A percentile compares a stretch with the other conserved stretches of the same genome.
Conservation (phyloP, 306 rosid species). For the Cyamopsis tetragonoloba region DNA sequence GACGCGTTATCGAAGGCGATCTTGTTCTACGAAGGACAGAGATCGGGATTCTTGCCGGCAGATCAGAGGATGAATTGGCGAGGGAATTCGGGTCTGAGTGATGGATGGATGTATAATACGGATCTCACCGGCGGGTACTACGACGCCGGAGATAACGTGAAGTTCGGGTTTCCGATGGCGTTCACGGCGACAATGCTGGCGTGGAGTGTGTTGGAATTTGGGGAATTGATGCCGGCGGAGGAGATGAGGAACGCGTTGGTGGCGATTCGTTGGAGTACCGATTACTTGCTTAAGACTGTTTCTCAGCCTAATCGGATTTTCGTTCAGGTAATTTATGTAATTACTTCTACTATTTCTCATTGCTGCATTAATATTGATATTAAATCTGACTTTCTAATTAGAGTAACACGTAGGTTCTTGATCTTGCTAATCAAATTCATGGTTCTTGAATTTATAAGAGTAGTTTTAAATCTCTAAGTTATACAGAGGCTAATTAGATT, state of each 20-base stretch:
- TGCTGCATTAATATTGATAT: no score
- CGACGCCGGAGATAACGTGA: slow-evolving; percentile 44
- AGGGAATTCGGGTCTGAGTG: slow-evolving; percentile 54
- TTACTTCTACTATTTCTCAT: background rate
- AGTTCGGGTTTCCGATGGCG: slow-evolving; percentile 44
- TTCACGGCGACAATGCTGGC: slow-evolving; percentile 43
- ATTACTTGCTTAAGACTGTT: slow-evolving; percentile 73
- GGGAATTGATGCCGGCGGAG: slow-evolving; percentile 37
- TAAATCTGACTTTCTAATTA: no score
- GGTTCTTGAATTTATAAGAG: no score
- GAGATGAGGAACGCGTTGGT: slow-evolving; percentile 50
- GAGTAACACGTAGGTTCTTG: no score
- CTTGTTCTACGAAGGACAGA: slow-evolving; percentile 74
- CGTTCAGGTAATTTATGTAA: slow-evolving; percentile 51
- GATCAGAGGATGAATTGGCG: slow-evolving; percentile 69
- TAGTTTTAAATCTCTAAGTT: no score
- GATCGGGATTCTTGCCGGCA: slow-evolving; percentile 67
- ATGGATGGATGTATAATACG: slow-evolving; percentile 58
- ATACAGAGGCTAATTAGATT: no score
- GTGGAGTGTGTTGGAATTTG: slow-evolving; percentile 37
- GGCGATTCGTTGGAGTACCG: slow-evolving; percentile 80
- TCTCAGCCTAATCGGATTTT: slow-evolving; percentile 84
- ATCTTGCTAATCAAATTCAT: no score
- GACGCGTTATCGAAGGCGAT: slow-evolving; percentile 75
- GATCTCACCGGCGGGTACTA: slow-evolving; percentile 44